A percentile compares a stretch with the other conserved stretches of the same genome.
Evolutionary conservation across 1,284 basidiomycete species (phyloP).

Genomic region (Moesziomyces parantarcticus): DNA sequence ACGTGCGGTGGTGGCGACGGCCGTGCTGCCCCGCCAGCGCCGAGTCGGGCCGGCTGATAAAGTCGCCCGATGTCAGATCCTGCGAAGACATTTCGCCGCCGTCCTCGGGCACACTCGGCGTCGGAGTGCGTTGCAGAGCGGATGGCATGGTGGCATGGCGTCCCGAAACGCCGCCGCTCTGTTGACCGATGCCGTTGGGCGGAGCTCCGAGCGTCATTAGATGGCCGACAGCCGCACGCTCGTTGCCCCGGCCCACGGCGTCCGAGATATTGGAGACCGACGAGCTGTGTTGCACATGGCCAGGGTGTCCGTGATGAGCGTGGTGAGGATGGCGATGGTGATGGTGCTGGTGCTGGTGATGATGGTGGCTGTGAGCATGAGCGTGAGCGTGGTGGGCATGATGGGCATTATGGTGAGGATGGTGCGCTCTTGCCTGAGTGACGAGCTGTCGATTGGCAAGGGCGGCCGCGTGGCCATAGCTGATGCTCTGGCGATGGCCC

Average conservation of each 20-base stretch:
- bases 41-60: constrained; percentile 41
- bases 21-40: constrained; percentile 20
- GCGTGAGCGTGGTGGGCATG: constrained; percentile 2
- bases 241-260: neutral
- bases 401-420: constrained; percentile 13
- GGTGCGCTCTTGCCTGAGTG: constrained; percentile 12
- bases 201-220: constrained; percentile 28
- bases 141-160: constrained; percentile 56
- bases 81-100: constrained; percentile 60
- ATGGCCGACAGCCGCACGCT: constrained; percentile 12
- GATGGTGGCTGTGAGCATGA: constrained; percentile 7
- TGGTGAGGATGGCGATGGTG: constrained; percentile 24
- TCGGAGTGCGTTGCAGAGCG: constrained; percentile 46
- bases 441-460: constrained; percentile 16
- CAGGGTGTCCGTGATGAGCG: constrained; percentile 8
- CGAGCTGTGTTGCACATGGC: constrained; percentile 5
- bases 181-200: constrained; percentile 19
- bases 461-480: constrained; percentile 47
- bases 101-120: constrained; percentile 60
- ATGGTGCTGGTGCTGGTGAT: constrained; percentile 25
- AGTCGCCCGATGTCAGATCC: constrained; percentile 37
- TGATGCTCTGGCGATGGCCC: constrained; percentile 37
- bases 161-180: constrained; percentile 5
- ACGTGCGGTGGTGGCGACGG: constrained; percentile 31
- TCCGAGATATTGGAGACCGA: neutral